A percentile compares a stretch with the other conserved stretches of the same genome.
These are phyloP conservation scores for Cystoisospora suis DNA, from an alignment of 169 alveolate species.

Conservation along the genomic window DNA sequence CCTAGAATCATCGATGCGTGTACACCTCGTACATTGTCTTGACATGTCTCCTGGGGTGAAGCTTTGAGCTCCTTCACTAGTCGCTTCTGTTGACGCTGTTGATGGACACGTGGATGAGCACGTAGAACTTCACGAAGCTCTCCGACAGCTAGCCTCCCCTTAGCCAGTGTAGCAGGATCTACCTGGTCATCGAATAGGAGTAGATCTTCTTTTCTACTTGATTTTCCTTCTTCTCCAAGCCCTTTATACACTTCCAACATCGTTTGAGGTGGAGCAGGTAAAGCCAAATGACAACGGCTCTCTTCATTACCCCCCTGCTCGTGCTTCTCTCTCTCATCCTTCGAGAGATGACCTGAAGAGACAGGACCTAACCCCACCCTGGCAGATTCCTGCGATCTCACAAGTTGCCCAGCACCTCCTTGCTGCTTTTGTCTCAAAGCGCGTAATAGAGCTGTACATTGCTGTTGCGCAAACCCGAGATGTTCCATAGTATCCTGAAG, in stretches of 20 bases:
- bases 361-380: too few relatives aligned
- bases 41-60: too few relatives aligned
- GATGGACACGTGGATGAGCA: neutral
- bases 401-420: neutral
- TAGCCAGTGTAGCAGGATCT: neutral
- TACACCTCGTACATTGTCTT: too few relatives aligned
- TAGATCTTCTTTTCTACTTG: neutral
- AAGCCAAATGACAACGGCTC: neutral
- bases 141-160: neutral
- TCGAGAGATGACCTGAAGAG: too few relatives aligned
- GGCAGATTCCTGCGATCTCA: too few relatives aligned
- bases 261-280: neutral
- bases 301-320: neutral
- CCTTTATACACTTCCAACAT: neutral
- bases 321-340: neutral
- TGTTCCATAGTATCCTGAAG: slow-evolving; percentile 5
- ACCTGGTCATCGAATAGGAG: neutral
- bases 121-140: neutral
- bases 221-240: neutral
- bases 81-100: slow-evolving; percentile 26
- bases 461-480: neutral
- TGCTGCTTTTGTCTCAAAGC: neutral
- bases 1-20: too few relatives aligned
- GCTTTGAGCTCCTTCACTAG: slow-evolving; percentile 2
- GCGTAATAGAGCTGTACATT: neutral